These are phyloP conservation scores for Leishmania tropica DNA, from an alignment of 208 protist species.

Conservation along the genomic window DNA sequence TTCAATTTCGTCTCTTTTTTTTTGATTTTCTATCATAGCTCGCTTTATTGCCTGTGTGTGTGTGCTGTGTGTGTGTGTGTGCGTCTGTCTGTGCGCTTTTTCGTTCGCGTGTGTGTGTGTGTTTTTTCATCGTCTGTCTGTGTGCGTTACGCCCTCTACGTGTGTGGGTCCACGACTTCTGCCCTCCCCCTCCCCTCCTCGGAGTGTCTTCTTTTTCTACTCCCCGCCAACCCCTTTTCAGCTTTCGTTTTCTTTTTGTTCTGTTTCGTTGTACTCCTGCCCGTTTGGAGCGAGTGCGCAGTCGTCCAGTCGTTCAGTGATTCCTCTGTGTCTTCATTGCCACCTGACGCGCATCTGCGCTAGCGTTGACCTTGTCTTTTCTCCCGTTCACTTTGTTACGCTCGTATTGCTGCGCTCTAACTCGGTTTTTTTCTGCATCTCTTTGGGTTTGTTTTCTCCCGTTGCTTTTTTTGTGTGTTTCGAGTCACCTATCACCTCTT, in stretches of 20 bases:
- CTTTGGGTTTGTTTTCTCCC: too few species aligned
- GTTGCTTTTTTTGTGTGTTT: not conserved
- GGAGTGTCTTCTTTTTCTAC: not conserved
- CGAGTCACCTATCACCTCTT: not conserved
- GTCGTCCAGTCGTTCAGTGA: not conserved
- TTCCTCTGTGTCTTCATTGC: not conserved
- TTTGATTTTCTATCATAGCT: not conserved
- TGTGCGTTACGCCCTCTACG: not conserved
- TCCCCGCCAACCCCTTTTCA: not conserved
- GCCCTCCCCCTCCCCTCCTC: not conserved
- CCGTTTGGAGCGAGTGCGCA: not conserved
- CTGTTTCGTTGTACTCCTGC: not conserved
- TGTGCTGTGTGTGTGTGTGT: not conserved
- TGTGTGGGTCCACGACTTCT: not conserved
- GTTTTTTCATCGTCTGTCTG: not conserved
- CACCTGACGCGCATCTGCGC: too few species aligned
- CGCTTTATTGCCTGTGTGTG: not conserved
- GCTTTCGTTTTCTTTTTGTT: constrained; percentile 7
- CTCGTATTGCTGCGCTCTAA: not conserved
- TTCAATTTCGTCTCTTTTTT: not conserved
- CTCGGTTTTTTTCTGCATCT: constrained; percentile 2
- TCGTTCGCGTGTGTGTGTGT: not conserved
- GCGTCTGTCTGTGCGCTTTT: not conserved
- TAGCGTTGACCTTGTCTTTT: not conserved
- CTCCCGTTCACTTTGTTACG: not conserved